Conservation (phyloP, 2,329 filamentous ascomycete genomes). For the Zalaria obscura region DNA sequence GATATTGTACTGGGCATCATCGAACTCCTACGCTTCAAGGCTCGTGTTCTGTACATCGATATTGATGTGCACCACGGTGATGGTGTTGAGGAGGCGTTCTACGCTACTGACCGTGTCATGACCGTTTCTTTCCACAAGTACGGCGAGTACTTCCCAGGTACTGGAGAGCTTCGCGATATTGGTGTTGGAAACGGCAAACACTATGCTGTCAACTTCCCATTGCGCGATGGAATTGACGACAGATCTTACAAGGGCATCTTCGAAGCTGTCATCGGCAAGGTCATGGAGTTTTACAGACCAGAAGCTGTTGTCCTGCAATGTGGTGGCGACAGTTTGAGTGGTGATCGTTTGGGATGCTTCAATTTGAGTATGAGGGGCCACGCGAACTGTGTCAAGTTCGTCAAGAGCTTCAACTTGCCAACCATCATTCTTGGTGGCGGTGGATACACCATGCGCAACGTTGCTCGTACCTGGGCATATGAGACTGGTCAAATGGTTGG, state of each 20-base stretch:
- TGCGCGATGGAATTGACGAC: constrained; percentile 54
- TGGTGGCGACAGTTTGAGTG: constrained; percentile 53
- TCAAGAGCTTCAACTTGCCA: constrained; percentile 53
- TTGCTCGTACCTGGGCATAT: constrained; percentile 46
- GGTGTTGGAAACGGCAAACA: constrained; percentile 54
- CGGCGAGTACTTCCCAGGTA: constrained; percentile 58
- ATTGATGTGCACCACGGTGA: constrained; percentile 56
- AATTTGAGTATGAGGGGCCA: constrained; percentile 58
- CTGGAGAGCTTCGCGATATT: constrained; percentile 54
- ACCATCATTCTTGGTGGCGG: constrained; percentile 53
- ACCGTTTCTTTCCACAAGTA: constrained; percentile 61
- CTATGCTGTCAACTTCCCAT: constrained; percentile 55
- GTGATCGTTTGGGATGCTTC: constrained; percentile 54
- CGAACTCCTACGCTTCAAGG: constrained; percentile 48
- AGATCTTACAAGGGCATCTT: constrained; percentile 54
- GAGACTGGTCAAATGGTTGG: constrained; percentile 72
- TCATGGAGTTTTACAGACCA: constrained; percentile 56
- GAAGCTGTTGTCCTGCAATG: constrained; percentile 56
- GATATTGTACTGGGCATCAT: constrained; percentile 54
- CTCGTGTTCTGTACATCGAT: constrained; percentile 51
- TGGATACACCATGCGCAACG: constrained; percentile 57
- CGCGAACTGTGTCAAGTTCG: constrained; percentile 55
- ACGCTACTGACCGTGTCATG: constrained; percentile 59
- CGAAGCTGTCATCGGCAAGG: constrained; percentile 51
- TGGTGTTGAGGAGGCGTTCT: constrained; percentile 58